Base-by-base conservation (phyloP, 352 stramenopile genomes). In the Elongisporangium anandrum region DNA sequence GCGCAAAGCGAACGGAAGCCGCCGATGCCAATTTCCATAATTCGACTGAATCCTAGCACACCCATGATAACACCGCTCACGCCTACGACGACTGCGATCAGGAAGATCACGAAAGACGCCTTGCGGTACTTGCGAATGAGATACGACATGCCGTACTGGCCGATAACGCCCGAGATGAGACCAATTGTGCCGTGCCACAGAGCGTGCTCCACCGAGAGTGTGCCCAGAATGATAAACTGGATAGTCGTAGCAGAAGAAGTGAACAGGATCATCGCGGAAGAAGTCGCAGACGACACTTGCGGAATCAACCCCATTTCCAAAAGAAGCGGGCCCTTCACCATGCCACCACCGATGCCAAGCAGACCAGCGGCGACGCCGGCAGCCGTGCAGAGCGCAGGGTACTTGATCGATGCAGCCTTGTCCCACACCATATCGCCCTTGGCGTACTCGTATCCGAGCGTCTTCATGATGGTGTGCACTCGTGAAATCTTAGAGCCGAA, bases 351-450 rank as follows among this genome's bases (percentile, higher is more conserved):
- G 57, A 98, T 97, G 22, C 92, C 90, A 1, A 94, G 61, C 17
- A 94, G 58, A 21, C 85, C 85, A 7, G 85, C 85, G 51, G 85
- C 85, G 0, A 92, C 64, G 4, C 85, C 85, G 15, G 85, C 85
- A 7, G 77, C 71, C 53, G 81, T 90, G 50, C 85, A 94, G 1
- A 94, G 38, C 24, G 73, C 72, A 7, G 85, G 85, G 62, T 92
- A 92, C 66, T 85, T 85, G 50, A 99, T 62, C 0, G 97, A 96
- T 6, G 90, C 80, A n/a, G 81, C 68, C 26, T 75, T 77, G 63
- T 95, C 87, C 97, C 97, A 99, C 58, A 96, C 61, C 59, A 99
- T 95, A 69, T 99, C 97, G 16, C 96, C 97, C 62, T 98, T 87
- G n/a, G 90, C 70, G 68, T 98, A 99, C n/a, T 88, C 71, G 66